phyloP scores from a whole-genome alignment of 1,284 basidiomycete genomes.

The Rhodofomes roseus region DNA sequence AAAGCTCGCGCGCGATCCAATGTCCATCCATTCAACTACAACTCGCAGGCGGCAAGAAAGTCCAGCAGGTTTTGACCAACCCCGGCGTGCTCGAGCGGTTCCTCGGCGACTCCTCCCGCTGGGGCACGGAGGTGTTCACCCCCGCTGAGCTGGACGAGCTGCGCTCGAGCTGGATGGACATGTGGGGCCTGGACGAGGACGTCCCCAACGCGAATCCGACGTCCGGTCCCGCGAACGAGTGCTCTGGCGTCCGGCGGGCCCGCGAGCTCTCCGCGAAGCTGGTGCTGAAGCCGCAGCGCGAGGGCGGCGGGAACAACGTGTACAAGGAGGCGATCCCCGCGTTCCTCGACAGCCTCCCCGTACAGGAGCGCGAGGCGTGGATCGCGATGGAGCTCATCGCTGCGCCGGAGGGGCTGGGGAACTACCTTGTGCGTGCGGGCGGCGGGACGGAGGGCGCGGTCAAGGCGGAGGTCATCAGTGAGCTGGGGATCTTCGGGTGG shows the following conservation, averaged over 20 bases:
- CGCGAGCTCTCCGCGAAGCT: conserved; percentile 43
- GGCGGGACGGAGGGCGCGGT: conserved; percentile 30
- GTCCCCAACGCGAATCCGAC: conserved; percentile 44
- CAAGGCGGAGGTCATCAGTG: conserved; percentile 77
- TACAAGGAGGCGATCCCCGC: conserved; percentile 82
- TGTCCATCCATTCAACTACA: conserved; percentile 92
- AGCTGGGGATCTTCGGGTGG: conserved; percentile 92
- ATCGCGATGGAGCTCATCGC: conserved; percentile 92
- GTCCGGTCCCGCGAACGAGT: conserved; percentile 8
- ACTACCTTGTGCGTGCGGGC: conserved; percentile 72
- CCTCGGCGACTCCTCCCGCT: conserved; percentile 37
- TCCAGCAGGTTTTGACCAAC: conserved; percentile 86
- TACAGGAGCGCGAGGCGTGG: conserved; percentile 71
- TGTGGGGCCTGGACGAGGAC: conserved; percentile 38
- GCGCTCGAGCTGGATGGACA: conserved; percentile 27
- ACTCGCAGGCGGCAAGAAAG: conserved; percentile 93
- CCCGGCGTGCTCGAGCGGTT: conserved; percentile 76
- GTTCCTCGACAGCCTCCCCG: conserved; percentile 64
- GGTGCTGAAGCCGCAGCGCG: conserved; percentile 94
- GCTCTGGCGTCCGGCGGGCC: conserved; percentile 85
- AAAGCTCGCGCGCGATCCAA: conserved; percentile 84
- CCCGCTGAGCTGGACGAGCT: conserved; percentile 49
- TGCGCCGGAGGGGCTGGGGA: conserved; percentile 64
- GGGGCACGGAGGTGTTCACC: conserved; percentile 32
- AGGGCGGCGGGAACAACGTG: conserved; percentile 97